Evolutionary conservation across 2,329 filamentous ascomycete genomes (phyloP), one percentile per base, ranked within the genome.

Genomic region (Diplodia corticola): DNA sequence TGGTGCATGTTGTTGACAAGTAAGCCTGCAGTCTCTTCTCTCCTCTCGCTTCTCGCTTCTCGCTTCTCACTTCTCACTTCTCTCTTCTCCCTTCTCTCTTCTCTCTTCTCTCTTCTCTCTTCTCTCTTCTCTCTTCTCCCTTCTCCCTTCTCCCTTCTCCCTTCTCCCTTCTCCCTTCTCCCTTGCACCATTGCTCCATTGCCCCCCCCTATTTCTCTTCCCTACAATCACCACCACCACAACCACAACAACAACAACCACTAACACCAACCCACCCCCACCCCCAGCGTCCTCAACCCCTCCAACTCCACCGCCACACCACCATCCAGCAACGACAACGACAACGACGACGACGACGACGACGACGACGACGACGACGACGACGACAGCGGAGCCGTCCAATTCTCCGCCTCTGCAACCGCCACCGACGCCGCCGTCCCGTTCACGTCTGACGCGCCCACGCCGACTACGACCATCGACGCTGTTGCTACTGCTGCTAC

Each of bases 1-100:
- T 83, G 12, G 73, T 83, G 4, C 79, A 86, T 68, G 83, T 86
- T 37, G 80, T 81, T 13, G 86, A 90, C 71, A 80, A 80, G 84
- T 85, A 75, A 73, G 82, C 75, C 7, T 3, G n/a, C n/a, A n/a
- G n/a, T n/a, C n/a, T n/a, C n/a, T 13, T 30, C 37, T 5, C 49
- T 28, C 49, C 9, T 24, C 1, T 9, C 3, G 15, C 9, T 33
- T n/a, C n/a, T n/a, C n/a, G n/a, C n/a, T n/a, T n/a, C n/a, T 15
- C 5, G 24, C 28, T 17, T 28, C 51, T 35, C 22, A 5, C 2
- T 50, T 7, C 20, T 50, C 2, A 13, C 2, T 17, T 33, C n/a
- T n/a, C 10, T 15, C 3, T 28, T 12, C 5, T 28, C 13, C 44
- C 26, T 46, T 33, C 22, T 20, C 24, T 5, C 17, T 13, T 26